Evolutionary conservation across 2,329 filamentous ascomycete species (phyloP).

Genomic region (Diaporthe ampelina): DNA sequence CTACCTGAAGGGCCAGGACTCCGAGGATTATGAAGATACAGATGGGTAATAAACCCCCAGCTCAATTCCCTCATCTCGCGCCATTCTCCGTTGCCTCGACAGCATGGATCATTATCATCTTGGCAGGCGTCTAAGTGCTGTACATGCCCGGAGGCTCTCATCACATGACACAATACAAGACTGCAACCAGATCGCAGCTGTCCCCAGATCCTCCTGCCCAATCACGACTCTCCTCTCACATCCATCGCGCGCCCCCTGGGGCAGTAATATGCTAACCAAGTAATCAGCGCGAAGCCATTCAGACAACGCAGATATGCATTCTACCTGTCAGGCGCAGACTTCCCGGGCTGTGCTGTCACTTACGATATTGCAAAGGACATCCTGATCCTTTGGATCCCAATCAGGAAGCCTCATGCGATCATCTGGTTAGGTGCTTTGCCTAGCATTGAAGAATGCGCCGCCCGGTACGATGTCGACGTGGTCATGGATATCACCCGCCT

Average conservation of each 20-base stretch:
- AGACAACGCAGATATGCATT: constrained; percentile 74
- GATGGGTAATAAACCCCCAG: constrained; percentile 53
- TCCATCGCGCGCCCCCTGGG: background rate
- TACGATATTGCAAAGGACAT: constrained; percentile 71
- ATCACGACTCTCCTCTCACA: background rate
- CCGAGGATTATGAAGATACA: constrained; percentile 69
- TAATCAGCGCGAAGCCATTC: constrained; percentile 61
- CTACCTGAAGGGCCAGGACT: constrained; percentile 67
- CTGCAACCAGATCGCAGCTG: background rate
- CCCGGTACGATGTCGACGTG: constrained; percentile 77
- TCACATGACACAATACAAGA: background rate
- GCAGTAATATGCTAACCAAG: background rate
- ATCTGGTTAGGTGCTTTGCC: constrained; percentile 77
- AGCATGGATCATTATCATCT: too few relatives aligned
- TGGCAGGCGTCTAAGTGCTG: background rate
- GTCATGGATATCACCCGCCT: constrained; percentile 71
- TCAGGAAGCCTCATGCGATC: constrained; percentile 71
- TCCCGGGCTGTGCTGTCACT: constrained; percentile 68
- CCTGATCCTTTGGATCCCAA: constrained; percentile 81
- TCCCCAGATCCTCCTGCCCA: too few relatives aligned
- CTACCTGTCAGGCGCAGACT: constrained; percentile 69
- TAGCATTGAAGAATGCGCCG: constrained; percentile 71
- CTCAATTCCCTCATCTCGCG: background rate
- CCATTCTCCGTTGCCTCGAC: background rate
- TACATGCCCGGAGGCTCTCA: background rate